Base-by-base conservation (phyloP, 306 rosid species). In the Gynostemma pentaphyllum region DNA sequence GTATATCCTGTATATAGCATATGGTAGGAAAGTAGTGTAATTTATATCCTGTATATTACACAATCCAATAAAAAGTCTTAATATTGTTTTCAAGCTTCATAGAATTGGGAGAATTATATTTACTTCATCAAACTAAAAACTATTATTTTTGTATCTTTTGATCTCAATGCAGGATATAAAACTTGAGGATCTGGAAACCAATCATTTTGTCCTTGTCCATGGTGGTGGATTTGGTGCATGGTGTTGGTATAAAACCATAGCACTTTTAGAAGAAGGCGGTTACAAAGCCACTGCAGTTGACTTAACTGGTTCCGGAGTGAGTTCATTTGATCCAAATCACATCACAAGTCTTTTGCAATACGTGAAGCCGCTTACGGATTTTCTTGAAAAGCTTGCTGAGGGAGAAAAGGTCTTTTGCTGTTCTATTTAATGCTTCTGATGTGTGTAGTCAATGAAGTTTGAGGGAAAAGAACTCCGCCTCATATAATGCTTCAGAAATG, bases 151-250 rank as follows among this genome's bases (percentile, higher is more conserved):
- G 30, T 24, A 30, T 66, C 34, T 27, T 27, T 57, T 34, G n/a
- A 12, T 50, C 27, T 39, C 15, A 5, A 27, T 66, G 72, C 79
- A 92, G 98, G 95, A 70, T 59, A 49, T 82, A 68, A 86, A 84
- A 36, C 85, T 84, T 11, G 97, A 86, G 36, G 99, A 88, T 71
- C 79, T 92, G 28, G 99, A 92, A 72, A 88, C 94, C 71, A 81
- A 71, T 64, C 85, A 72, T 80, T 84, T 88, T 82, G 94, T 92
- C 70, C 99, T 92, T 68, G 88, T 92, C 47, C 99, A 92, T 61
- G 99, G 99, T 64, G 99, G 99, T 44, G 99, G 99, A 27, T 92
- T 92, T 40, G 99, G 99, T 69, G 99, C 99, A 14, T 92, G 99
- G 99, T 92, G 99, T 78, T 92, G 99, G 99, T 92, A 92, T 77